Evolutionary conservation across 805 yeast species (phyloP), one percentile per base, ranked within the genome.

Genomic region (Ogataea parapolymorpha): DNA sequence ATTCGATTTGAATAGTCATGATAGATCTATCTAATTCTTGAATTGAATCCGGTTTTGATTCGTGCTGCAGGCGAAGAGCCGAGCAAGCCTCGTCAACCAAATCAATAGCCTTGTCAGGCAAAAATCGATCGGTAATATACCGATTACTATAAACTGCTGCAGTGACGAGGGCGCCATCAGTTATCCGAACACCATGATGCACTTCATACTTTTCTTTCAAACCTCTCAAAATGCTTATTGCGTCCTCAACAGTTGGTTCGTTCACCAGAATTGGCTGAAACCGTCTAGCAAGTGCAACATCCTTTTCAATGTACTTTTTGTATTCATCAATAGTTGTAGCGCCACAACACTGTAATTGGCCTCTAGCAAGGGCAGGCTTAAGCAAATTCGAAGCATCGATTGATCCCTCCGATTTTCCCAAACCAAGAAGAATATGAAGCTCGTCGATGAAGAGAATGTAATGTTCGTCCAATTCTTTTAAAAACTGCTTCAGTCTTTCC

Each of bases 21-120:
- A 91, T 80, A 22, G 82, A 74, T 47, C 98, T 77, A 61, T 91
- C 98, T 44, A 91, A 71, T 34, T 82, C 85, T 55, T 89, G 91
- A 39, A 93, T 85, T 2, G 90, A 87, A 58, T 91, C 99, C 0
- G 99, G 99, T 60, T 89, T 90, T 2, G 96, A 88, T 66, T 91
- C 99, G 61, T 93, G 98, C 63, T 91, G 99, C 44, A 91, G 70
- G 50, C 99, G 72, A 44, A 91, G 71, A 0, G 95, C 95, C 3
- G 97, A 93, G 67, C 98, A 90, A 0, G 98, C 97, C 60, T 91
- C 99, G 65, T 91, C 99, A 2, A 91, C 93, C 50, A 91, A 74
- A 63, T 91, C 99, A 50, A 91, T 91, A 15, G 98, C 98, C 68
- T 91, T 91, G 59, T 91, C 99, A 1, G 99, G 99, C 27, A 91